Evolutionary conservation across 306 rosid genomes (phyloP).

Genomic region (Abrus pulchellus): DNA sequence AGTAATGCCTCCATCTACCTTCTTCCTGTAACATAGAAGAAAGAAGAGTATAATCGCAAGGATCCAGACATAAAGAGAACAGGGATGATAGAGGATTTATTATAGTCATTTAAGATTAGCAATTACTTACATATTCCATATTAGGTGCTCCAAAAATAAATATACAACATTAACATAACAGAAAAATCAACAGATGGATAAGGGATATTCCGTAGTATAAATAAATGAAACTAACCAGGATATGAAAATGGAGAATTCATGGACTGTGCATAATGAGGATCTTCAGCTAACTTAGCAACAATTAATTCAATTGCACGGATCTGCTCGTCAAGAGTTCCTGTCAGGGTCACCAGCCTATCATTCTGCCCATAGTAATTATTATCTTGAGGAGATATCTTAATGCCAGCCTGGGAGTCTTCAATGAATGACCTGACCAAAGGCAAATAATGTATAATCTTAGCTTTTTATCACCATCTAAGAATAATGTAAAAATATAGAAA

Average conservation of each 20-base stretch:
- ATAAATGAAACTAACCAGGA: conserved; percentile 73
- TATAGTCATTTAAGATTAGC: background rate
- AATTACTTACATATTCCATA: conserved; percentile 18
- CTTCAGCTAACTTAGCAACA: conserved; percentile 91
- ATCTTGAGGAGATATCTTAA: conserved; percentile 99
- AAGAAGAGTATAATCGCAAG: conserved; percentile 22
- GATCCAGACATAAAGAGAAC: conserved; percentile 20
- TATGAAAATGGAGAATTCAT: conserved; percentile 94
- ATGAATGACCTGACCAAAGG: conserved; percentile 83
- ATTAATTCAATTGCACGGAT: conserved; percentile 89
- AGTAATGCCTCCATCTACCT: conserved; percentile 32
- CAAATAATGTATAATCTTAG: conserved; percentile 50
- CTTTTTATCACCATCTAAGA: conserved; percentile 19
- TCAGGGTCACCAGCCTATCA: conserved; percentile 93
- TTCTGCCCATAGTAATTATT: conserved; percentile 87
- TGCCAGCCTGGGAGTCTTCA: conserved; percentile 97
- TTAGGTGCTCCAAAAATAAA: conserved; percentile 30
- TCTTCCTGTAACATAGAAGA: conserved; percentile 28
- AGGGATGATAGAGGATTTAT: conserved; percentile 6
- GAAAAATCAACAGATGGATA: conserved; percentile 24
- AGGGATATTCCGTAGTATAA: conserved; percentile 14
- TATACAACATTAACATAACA: background rate
- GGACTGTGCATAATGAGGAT: conserved; percentile 90
- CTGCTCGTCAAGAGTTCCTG: conserved; percentile 95
- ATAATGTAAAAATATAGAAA: conserved; percentile 39